Evolutionary conservation across 768 basidiomycete genomes (phyloP).

Genomic region (Amanita muscaria): DNA sequence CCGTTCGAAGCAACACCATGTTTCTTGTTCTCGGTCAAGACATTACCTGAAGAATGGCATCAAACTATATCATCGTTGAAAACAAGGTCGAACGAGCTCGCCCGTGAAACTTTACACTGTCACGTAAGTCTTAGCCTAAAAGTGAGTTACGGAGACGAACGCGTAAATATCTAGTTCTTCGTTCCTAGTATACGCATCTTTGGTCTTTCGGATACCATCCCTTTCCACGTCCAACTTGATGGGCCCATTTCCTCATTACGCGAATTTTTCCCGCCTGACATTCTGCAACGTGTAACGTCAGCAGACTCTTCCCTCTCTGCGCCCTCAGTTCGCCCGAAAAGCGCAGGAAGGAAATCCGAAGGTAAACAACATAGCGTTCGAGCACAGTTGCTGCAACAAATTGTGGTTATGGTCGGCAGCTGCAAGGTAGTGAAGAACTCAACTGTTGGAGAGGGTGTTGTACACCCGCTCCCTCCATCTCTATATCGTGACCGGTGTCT

Average conservation of each 20-base stretch:
- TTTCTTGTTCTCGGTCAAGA: conserved; percentile 52
- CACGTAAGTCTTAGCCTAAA: conserved; percentile 33
- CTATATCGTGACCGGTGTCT: conserved; percentile 12
- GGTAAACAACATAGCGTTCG: conserved; percentile 24
- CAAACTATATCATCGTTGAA: conserved; percentile 38
- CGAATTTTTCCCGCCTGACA: conserved; percentile 24
- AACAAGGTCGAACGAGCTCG: conserved; percentile 22
- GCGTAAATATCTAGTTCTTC: conserved; percentile 37
- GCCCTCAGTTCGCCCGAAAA: conserved; percentile 15
- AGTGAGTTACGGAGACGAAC: too few relatives aligned
- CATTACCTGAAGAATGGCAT: conserved; percentile 59
- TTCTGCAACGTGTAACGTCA: neutral
- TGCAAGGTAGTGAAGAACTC: conserved; percentile 29
- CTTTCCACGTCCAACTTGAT: conserved; percentile 56
- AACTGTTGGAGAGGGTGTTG: conserved; percentile 39
- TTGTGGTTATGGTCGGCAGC: conserved; percentile 24
- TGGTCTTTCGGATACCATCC: conserved; percentile 46
- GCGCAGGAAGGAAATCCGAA: conserved; percentile 2
- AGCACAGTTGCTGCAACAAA: conserved; percentile 46
- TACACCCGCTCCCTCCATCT: conserved; percentile 36
- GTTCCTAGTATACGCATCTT: conserved; percentile 49
- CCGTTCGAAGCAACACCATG: conserved; percentile 39
- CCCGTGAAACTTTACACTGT: conserved; percentile 33
- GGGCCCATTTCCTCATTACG: conserved; percentile 37
- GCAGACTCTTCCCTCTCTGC: conserved; percentile 11